A percentile compares a stretch with the other conserved stretches of the same genome.
Conservation (phyloP, 164 flowering plant genomes). For the Taxillus chinensis region DNA sequence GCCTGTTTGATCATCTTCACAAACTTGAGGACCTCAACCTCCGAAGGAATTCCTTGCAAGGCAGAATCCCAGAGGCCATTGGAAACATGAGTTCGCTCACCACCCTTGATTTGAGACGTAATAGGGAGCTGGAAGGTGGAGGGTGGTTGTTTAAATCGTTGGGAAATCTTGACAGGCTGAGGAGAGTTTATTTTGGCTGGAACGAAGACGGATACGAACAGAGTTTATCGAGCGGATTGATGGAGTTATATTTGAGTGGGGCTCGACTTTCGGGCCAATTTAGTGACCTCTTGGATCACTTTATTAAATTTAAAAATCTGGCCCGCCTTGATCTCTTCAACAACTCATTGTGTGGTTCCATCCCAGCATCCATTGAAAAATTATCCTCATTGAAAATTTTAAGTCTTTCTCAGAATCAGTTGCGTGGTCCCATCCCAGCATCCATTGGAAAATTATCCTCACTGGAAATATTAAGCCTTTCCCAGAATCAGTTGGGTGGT, state of each 20-base stretch:
- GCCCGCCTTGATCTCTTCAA: neutral
- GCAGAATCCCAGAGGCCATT: slow-evolving; percentile 8
- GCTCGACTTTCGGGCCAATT: too few relatives aligned
- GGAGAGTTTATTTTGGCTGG: neutral
- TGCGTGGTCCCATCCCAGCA: neutral
- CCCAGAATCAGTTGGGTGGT: neutral
- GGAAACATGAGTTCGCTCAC: slow-evolving; percentile 1
- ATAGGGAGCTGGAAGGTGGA: neutral
- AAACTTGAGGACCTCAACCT: slow-evolving; percentile 8
- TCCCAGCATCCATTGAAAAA: slow-evolving; percentile 4
- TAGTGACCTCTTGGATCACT: too few relatives aligned
- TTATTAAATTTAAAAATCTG: too few relatives aligned
- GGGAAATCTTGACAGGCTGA: slow-evolving; percentile 9
- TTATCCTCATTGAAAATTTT: neutral
- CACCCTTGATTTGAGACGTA: slow-evolving; percentile 1
- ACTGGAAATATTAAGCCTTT: neutral
- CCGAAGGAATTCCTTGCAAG: slow-evolving; percentile 4
- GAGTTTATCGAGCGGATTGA: neutral
- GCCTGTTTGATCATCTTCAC: slow-evolving; percentile 7
- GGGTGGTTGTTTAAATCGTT: neutral
- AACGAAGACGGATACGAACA: neutral
- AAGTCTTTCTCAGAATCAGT: neutral
- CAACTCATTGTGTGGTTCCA: slow-evolving; percentile 4
- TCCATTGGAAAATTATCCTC: neutral
- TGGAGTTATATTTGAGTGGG: too few relatives aligned